Evolutionary conservation across 176 grass and related monocot genomes (phyloP).

Genomic region (Olyra latifolia): DNA sequence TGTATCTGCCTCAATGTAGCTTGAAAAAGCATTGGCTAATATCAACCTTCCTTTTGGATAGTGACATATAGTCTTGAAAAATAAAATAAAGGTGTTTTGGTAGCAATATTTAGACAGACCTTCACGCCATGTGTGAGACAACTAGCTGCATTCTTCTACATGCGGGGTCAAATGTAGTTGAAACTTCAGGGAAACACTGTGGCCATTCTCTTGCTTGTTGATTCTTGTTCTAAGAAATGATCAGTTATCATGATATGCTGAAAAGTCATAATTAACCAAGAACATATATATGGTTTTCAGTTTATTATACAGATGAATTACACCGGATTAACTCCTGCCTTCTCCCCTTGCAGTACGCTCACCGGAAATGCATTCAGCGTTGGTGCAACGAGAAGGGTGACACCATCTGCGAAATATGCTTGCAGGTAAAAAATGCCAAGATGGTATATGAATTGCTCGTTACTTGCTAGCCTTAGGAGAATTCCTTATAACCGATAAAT

Average conservation of each 20-base stretch:
- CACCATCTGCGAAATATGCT: constrained; percentile 86
- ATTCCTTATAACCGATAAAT: not conserved
- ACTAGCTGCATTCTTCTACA: constrained; percentile 5
- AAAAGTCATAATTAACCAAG: not conserved
- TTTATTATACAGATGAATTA: not conserved
- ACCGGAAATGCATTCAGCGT: constrained; percentile 83
- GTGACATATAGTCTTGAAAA: constrained; percentile 14
- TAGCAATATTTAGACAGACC: constrained; percentile 2
- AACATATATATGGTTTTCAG: not conserved
- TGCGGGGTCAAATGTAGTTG: constrained; percentile 17
- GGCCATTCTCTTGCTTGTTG: not conserved
- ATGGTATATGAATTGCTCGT: not conserved
- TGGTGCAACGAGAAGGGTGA: constrained; percentile 99
- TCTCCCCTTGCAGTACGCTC: constrained; percentile 60
- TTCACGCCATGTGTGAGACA: constrained; percentile 24
- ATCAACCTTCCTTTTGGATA: constrained; percentile 21
- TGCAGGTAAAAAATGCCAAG: constrained; percentile 59
- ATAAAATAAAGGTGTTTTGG: constrained; percentile 6
- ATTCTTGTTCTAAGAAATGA: not conserved
- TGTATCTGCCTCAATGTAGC: constrained; percentile 15
- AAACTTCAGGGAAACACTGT: constrained; percentile 6
- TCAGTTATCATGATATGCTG: not conserved
- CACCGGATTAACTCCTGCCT: not conserved
- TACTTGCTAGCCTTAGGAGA: not conserved
- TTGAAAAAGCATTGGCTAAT: constrained; percentile 16